Base-by-base conservation (phyloP, 306 rosid species). In the Notholithocarpus densiflorus region DNA sequence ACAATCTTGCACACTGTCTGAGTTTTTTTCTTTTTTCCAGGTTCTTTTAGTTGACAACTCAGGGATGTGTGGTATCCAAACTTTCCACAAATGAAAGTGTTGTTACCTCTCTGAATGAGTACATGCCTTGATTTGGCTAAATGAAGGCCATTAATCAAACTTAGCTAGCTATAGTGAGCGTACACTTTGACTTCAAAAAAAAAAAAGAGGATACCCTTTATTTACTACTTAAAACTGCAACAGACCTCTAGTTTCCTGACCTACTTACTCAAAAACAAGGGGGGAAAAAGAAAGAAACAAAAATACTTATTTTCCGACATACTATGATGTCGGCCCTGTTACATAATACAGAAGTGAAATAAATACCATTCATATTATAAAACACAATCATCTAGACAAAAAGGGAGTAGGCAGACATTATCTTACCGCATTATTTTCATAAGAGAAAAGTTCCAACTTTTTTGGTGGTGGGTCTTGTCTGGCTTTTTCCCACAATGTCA, bases 381-480 rank as follows among this genome's bases (percentile, higher is more conserved):
- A 34, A 9, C 26, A 32, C 13, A 34, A 68, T 68, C 48, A 68
- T 34, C 72, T 34, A 66, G 37, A 19, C n/a, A 34, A 62, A 5
- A 26, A 14, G 2, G 2, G 74, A 54, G 78, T 43, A 68, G 70
- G 81, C 68, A 77, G 60, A 43, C 34, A 75, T 79, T 69, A 60
- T 79, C 88, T 51, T 82, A 94, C 98, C 32, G 84, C 88, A 77
- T 90, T 92, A 79, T 92, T 94, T 88, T 94, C 98, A 51, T 84
- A 94, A 51, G 98, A 94, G 92, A 87, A 94, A 83, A 92, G 96
- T 85, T 90, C 92, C 85, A 94, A 77, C 85, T 75, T 92, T 77
- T 80, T 80, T 51, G 92, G 90, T 64, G 96, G 94, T 77, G 89
- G 77, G 53, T 89, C 91, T 75, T 72, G 79, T 19, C 60, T 83